Percentiles rank a stretch among this genome's conserved stretches.
These are phyloP conservation scores for Colletotrichum abscissum DNA, from an alignment of 2,329 filamentous ascomycete genomes.

Conservation along the genomic window DNA sequence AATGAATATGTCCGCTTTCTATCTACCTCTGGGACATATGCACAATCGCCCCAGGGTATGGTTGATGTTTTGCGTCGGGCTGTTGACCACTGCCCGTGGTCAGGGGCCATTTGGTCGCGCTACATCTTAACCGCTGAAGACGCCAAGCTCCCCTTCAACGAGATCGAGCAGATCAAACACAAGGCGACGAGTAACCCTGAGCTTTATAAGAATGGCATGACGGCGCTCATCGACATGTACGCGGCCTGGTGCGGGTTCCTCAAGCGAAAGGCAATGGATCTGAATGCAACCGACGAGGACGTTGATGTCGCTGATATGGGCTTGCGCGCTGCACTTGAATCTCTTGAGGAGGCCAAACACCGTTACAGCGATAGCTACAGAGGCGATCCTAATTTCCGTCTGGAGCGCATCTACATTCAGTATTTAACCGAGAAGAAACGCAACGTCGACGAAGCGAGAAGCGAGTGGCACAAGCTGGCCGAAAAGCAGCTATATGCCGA, in stretches of 20 bases:
- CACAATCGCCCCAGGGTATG: slow-evolving; percentile 56
- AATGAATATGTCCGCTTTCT: slow-evolving; percentile 85
- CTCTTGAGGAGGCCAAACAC: slow-evolving; percentile 81
- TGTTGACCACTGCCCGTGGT: slow-evolving; percentile 93
- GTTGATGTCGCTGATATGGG: slow-evolving; percentile 91
- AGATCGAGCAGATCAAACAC: slow-evolving; percentile 92
- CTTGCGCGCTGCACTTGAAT: slow-evolving; percentile 85
- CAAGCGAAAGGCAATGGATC: slow-evolving; percentile 83
- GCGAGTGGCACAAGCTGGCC: slow-evolving; percentile 79
- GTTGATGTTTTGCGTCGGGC: slow-evolving; percentile 83
- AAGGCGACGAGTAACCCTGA: slow-evolving; percentile 87
- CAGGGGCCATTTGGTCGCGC: slow-evolving; percentile 89
- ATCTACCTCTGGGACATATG: slow-evolving; percentile 55
- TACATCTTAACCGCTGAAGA: slow-evolving; percentile 88
- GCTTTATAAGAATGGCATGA: slow-evolving; percentile 86
- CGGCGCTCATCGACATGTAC: slow-evolving; percentile 90
- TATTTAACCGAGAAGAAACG: slow-evolving; percentile 88
- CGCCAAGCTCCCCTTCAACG: slow-evolving; percentile 78
- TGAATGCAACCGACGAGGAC: slow-evolving; percentile 81
- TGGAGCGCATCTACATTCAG: slow-evolving; percentile 93
- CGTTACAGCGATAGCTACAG: slow-evolving; percentile 81
- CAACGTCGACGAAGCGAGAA: slow-evolving; percentile 80
- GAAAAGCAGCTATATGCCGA: slow-evolving; percentile 74
- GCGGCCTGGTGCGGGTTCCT: slow-evolving; percentile 95
- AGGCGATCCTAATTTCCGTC: slow-evolving; percentile 88